Evolutionary conservation across 2,329 filamentous ascomycete species (phyloP).

Genomic region (Arthroderma uncinatum): DNA sequence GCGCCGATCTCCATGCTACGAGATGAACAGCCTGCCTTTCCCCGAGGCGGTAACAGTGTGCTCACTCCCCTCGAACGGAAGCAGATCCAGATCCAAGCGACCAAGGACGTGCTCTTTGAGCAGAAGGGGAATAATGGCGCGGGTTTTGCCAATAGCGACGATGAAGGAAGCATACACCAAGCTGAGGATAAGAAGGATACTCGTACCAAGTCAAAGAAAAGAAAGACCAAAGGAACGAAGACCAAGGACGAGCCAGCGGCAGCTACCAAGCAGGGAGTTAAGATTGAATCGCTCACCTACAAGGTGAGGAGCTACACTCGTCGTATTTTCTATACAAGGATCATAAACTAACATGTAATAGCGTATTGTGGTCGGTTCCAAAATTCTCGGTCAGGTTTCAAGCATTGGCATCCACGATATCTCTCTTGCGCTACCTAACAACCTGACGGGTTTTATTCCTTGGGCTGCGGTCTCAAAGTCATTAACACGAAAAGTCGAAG

Average conservation of each 20-base stretch:
- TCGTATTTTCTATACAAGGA: background rate
- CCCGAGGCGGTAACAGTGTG: conserved; percentile 80
- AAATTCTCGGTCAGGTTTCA: conserved; percentile 77
- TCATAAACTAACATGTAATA: conserved; percentile 34
- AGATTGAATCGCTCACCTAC: conserved; percentile 77
- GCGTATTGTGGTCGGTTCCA: conserved; percentile 73
- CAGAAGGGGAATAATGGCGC: conserved; percentile 50
- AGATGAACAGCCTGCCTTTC: conserved; percentile 82
- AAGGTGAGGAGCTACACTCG: conserved; percentile 48
- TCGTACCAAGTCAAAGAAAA: conserved; percentile 37
- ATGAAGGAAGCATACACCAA: conserved; percentile 18
- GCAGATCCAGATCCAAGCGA: conserved; percentile 89
- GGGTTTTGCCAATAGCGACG: conserved; percentile 30
- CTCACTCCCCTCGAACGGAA: conserved; percentile 91
- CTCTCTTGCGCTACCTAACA: conserved; percentile 78
- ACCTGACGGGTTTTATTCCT: conserved; percentile 77
- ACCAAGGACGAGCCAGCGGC: conserved; percentile 42
- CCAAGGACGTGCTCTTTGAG: conserved; percentile 82
- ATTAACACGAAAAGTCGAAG: conserved; percentile 65
- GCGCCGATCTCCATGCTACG: conserved; percentile 38
- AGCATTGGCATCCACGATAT: conserved; percentile 71
- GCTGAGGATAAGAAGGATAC: conserved; percentile 31
- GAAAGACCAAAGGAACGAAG: conserved; percentile 17
- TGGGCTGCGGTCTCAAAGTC: conserved; percentile 82
- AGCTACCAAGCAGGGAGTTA: conserved; percentile 46